These are phyloP conservation scores for Bimuria novae-zelandiae DNA, from an alignment of 2,329 filamentous ascomycete genomes.

Conservation along the genomic window DNA sequence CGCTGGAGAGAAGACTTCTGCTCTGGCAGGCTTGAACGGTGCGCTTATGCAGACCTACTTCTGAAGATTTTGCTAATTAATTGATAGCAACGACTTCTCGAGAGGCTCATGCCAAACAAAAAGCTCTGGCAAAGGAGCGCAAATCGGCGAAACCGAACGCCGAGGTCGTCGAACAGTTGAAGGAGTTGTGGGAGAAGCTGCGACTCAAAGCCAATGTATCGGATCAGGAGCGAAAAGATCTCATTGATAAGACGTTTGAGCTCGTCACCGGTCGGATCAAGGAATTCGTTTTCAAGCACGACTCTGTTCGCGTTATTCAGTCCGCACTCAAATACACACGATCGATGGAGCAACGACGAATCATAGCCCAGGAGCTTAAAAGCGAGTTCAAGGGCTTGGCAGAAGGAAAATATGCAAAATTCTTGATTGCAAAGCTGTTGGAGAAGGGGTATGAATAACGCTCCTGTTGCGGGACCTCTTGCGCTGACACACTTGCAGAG, in stretches of 20 bases:
- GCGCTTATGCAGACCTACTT: neutral
- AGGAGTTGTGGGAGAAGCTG: conserved; percentile 96
- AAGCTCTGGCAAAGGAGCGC: conserved; percentile 82
- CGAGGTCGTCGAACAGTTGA: conserved; percentile 83
- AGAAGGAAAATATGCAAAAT: conserved; percentile 97
- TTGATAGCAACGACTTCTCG: conserved; percentile 68
- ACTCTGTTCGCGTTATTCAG: conserved; percentile 94
- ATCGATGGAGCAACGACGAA: conserved; percentile 75
- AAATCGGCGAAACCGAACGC: conserved; percentile 92
- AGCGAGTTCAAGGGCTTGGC: conserved; percentile 83
- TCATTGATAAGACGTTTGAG: conserved; percentile 86
- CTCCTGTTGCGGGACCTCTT: neutral
- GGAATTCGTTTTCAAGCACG: conserved; percentile 98
- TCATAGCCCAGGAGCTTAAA: conserved; percentile 84
- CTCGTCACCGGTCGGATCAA: conserved; percentile 91
- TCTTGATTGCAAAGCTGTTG: conserved; percentile 92
- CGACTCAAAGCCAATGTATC: conserved; percentile 92
- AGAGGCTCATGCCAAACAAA: conserved; percentile 93
- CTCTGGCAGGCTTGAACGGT: conserved; percentile 36
- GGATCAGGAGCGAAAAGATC: conserved; percentile 81
- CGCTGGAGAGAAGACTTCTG: conserved; percentile 24
- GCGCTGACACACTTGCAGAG: conserved; percentile 51
- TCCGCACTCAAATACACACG: conserved; percentile 94
- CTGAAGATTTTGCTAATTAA: conserved; percentile 18
- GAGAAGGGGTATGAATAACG: conserved; percentile 67